Evolutionary conservation across 306 rosid species (phyloP).

Genomic region (Prunus mume): DNA sequence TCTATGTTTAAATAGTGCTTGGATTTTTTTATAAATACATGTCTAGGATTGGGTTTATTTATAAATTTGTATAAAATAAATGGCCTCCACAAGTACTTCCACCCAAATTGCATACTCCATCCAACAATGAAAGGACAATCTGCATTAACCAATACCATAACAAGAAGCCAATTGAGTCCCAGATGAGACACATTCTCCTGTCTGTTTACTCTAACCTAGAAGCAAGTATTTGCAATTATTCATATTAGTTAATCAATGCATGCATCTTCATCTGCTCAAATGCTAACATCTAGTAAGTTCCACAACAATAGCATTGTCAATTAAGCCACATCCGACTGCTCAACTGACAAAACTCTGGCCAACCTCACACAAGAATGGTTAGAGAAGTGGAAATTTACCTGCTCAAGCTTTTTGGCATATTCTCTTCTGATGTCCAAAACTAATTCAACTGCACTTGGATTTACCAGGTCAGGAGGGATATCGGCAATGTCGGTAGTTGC

Average conservation of each 20-base stretch:
- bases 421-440: constrained; percentile 75
- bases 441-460: constrained; percentile 74
- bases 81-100: not conserved
- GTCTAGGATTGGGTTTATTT: too few species aligned
- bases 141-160: not conserved
- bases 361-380: constrained; percentile 15
- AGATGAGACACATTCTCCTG: not conserved
- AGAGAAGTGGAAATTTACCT: constrained; percentile 46
- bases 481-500: constrained; percentile 42
- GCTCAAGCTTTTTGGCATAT: constrained; percentile 76
- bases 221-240: not conserved
- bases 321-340: constrained; percentile 11
- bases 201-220: not conserved
- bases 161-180: not conserved
- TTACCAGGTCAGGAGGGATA: constrained; percentile 70
- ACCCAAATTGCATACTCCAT: not conserved
- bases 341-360: not conserved
- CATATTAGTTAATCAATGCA: not conserved
- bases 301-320: constrained; percentile 15
- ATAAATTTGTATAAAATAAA: not conserved
- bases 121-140: not conserved
- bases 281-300: not conserved
- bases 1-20: too few species aligned
- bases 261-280: not conserved
- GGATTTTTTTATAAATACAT: too few species aligned